Conservation (phyloP, 805 yeast genomes). For the Yarrowia hollandica region DNA sequence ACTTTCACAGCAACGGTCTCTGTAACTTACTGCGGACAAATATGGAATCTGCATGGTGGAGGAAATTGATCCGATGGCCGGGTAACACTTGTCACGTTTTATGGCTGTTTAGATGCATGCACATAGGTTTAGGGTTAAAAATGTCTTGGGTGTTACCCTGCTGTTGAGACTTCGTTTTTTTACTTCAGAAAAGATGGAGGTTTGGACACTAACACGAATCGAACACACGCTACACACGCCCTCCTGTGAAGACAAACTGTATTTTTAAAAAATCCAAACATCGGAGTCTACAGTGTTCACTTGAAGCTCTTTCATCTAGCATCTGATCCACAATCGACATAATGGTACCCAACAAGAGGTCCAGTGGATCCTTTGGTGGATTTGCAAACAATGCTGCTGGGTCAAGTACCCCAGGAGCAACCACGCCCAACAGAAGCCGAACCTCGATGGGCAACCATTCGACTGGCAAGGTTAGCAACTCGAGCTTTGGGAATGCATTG, state of each 20-base stretch:
- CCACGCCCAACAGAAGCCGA: conserved; percentile 20
- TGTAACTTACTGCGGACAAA: conserved; percentile 19
- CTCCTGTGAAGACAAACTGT: conserved; percentile 11
- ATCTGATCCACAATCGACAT: conserved; percentile 5
- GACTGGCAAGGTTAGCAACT: conserved; percentile 21
- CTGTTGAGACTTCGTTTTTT: not conserved
- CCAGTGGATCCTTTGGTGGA: conserved; percentile 28
- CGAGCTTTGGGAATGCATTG: conserved; percentile 27
- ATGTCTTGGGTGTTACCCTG: not conserved
- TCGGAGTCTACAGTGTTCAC: conserved; percentile 10
- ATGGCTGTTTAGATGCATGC: not conserved
- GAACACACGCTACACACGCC: conserved; percentile 27
- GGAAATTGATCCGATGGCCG: conserved; percentile 25
- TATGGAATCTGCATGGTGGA: conserved; percentile 16
- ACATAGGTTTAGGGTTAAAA: not conserved
- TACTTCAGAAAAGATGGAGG: not conserved
- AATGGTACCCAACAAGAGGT: conserved; percentile 26
- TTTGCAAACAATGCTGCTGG: conserved; percentile 1
- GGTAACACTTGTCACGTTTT: conserved; percentile 1
- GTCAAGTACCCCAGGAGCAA: conserved; percentile 1
- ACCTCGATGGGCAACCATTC: conserved; percentile 4
- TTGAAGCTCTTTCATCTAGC: conserved; percentile 15
- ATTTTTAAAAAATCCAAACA: conserved; percentile 26
- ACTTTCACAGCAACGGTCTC: conserved; percentile 18
- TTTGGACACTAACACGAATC: conserved; percentile 7